Base-by-base conservation (phyloP, 2,329 filamentous ascomycete species). In the Colletotrichum tanaceti region DNA sequence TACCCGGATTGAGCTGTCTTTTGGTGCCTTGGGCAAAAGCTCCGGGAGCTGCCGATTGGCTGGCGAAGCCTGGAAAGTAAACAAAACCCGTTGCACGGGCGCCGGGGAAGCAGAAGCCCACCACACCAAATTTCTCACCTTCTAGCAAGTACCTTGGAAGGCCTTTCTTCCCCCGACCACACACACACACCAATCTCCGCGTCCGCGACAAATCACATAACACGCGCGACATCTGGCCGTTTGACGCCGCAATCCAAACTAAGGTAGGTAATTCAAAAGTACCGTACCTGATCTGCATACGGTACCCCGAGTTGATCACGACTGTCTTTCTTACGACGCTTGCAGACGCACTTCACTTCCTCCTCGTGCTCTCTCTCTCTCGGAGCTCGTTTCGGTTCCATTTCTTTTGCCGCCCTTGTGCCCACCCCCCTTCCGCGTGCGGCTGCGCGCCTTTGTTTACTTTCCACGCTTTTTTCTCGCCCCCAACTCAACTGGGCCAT, bases 1-100 rank as follows among this genome's bases (percentile, higher is more conserved):
- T 9, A 1, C 28, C 28, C 28, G 7, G 28, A 32, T 1, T 7
- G 10, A 9, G 28, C 7, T 9, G 28, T 32, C 7, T 32, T 32
- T 32, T 2, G 28, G 28, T 32, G 28, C 28, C 9, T 32, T 32
- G 28, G 7, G 24, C 32, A 24, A 39, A 10, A 5, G 49, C 10
- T 11, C 57, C 62, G 65, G 65, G 55, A 61, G 65, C 65, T 50
- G 55, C 65, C 65, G 65, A 68, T 68, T 68, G 65, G 65, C 41
- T 46, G 18, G 20, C 24, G 3, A 1, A 2, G 18, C 2, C 1
- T 57, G 2, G 55, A 57, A 65, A 65, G 65, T 68, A 68, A 68
- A 68, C 62, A 68, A 68, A 68, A n/a, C 28, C 43, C 63, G 58
- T 66, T 63, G 58, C 60, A 22, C 41, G 7, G 28, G 28, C 28